Conservation (phyloP, 805 yeast genomes). For the Diddensiella santjacobensis region DNA sequence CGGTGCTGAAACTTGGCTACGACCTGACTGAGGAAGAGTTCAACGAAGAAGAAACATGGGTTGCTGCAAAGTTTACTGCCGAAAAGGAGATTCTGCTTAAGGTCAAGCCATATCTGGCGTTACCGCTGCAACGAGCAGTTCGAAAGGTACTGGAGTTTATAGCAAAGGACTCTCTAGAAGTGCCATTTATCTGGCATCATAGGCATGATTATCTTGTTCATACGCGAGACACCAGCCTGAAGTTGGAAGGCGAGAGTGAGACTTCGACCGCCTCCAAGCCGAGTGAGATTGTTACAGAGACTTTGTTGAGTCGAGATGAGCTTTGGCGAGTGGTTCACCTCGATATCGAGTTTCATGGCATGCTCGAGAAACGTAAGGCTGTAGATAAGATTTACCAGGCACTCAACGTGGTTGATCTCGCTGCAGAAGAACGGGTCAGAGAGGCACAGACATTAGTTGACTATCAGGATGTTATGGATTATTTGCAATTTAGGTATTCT, state of each 20-base stretch:
- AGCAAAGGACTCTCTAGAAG: conserved; percentile 76
- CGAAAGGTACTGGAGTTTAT: conserved; percentile 67
- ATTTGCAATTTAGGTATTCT: conserved; percentile 70
- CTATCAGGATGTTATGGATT: conserved; percentile 83
- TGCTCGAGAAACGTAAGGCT: conserved; percentile 66
- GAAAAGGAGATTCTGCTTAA: conserved; percentile 50
- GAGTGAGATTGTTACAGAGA: conserved; percentile 31
- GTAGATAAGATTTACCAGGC: conserved; percentile 45
- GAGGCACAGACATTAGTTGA: conserved; percentile 66
- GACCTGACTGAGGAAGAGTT: conserved; percentile 63
- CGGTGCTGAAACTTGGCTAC: conserved; percentile 62
- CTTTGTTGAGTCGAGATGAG: conserved; percentile 62
- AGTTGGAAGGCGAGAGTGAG: conserved; percentile 9
- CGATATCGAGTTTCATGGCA: conserved; percentile 84
- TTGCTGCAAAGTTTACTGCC: conserved; percentile 55
- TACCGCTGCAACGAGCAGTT: conserved; percentile 60
- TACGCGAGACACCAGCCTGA: conserved; percentile 40
- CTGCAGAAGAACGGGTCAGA: conserved; percentile 52
- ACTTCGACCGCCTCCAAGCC: conserved; percentile 33
- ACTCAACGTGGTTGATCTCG: conserved; percentile 54
- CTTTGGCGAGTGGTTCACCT: conserved; percentile 86
- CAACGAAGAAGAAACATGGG: conserved; percentile 73
- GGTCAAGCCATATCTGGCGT: conserved; percentile 33
- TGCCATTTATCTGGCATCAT: conserved; percentile 93
- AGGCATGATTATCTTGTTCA: conserved; percentile 81